A percentile compares a stretch with the other conserved stretches of the same genome.
Conservation (phyloP, 495 filamentous ascomycete genomes). For the Beverwykella pulmonaria region DNA sequence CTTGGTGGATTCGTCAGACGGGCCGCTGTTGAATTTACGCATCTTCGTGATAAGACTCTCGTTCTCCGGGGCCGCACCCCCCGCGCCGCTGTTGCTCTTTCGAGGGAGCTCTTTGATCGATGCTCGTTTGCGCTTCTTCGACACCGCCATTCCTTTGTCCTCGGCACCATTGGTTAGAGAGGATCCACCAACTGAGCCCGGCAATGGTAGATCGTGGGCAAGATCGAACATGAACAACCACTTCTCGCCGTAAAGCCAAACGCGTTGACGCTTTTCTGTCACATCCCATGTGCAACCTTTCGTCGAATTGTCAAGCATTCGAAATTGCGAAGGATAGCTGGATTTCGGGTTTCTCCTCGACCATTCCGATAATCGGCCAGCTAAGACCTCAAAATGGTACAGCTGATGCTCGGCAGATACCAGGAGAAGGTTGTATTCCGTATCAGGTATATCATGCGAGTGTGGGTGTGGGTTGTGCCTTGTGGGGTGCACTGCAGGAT, state of each 20-base stretch:
- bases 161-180: not conserved
- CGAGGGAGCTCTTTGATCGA: conserved; percentile 1
- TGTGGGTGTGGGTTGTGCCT: conserved; percentile 53
- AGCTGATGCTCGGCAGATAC: conserved; percentile 76
- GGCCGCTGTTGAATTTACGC: conserved; percentile 28
- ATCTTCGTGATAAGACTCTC: conserved; percentile 27
- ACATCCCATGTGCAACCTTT: conserved; percentile 88
- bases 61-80: conserved; percentile 26
- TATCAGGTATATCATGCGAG: conserved; percentile 46
- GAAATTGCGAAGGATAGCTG: conserved; percentile 72
- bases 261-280: conserved; percentile 55
- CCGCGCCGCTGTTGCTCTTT: conserved; percentile 32
- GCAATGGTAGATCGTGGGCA: conserved; percentile 64
- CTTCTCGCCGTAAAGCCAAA: conserved; percentile 83
- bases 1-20: conserved; percentile 13
- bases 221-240: conserved; percentile 96
- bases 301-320: conserved; percentile 68
- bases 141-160: not conserved
- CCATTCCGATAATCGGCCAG: conserved; percentile 79
- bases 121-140: conserved; percentile 37
- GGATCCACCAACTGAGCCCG: not conserved
- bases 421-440: conserved; percentile 67
- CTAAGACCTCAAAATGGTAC: conserved; percentile 72
- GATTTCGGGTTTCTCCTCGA: conserved; percentile 77
- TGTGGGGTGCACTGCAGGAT: conserved; percentile 49